Conservation (phyloP, 192 early-diverging fungal species). For the Coemansia sp. region DNA sequence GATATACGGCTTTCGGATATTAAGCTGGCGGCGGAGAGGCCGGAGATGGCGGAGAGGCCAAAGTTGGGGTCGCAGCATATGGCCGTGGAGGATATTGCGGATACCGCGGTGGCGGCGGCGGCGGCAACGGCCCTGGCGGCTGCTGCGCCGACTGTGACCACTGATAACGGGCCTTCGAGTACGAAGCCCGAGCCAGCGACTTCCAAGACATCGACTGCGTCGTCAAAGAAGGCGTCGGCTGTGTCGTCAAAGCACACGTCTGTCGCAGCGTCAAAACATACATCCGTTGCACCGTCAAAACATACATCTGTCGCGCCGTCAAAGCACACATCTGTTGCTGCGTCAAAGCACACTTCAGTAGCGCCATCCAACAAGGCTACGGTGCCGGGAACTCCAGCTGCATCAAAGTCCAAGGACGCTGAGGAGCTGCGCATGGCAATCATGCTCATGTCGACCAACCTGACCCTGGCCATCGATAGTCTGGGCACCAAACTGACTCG, state of each 20-base stretch:
- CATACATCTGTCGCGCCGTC: conserved; percentile 1
- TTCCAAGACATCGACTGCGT: conserved; percentile 3
- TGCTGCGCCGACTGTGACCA: conserved; percentile 5
- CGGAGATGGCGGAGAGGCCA: conserved; percentile 26
- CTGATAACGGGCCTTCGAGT: conserved; percentile 17
- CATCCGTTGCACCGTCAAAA: neutral
- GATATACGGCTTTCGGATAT: conserved; percentile 24
- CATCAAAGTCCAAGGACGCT: conserved; percentile 10
- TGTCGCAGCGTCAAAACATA: neutral
- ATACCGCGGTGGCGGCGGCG: conserved; percentile 30
- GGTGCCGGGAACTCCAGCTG: conserved; percentile 1
- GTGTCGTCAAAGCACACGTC: conserved; percentile 2
- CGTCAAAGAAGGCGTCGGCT: conserved; percentile 4
- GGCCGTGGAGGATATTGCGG: conserved; percentile 35
- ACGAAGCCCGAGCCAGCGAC: conserved; percentile 41
- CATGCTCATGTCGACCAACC: conserved; percentile 41
- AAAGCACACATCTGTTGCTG: neutral
- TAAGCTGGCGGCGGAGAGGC: conserved; percentile 21
- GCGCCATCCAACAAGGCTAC: neutral
- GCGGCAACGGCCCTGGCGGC: conserved; percentile 22
- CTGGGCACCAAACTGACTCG: conserved; percentile 43
- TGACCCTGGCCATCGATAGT: conserved; percentile 47
- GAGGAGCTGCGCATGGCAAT: conserved; percentile 46
- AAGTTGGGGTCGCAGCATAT: conserved; percentile 6
- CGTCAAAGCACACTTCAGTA: neutral